Base-by-base conservation (phyloP, 2,329 filamentous ascomycete species). In the Hypoxylon sp. region DNA sequence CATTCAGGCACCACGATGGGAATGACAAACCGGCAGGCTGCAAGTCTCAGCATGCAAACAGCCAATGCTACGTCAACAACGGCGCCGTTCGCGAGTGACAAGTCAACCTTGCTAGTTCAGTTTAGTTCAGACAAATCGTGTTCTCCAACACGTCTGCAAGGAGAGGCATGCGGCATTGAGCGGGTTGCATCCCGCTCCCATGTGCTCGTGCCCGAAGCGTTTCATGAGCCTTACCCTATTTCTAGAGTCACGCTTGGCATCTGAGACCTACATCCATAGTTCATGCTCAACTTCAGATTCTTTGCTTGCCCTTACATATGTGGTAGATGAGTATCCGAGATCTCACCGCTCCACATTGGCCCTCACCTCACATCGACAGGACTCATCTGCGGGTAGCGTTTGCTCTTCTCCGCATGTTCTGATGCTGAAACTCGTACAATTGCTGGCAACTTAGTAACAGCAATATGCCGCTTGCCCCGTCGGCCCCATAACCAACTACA, bases 141-240 rank as follows among this genome's bases (percentile, higher is more conserved):
- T 60, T 29, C 54, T 32, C 57, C 46, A 51, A 62, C 32, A 52
- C 11, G 21, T 24, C 58, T 57, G 59, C 52, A 46, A 42, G 54
- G 52, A 61, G 48, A 48, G 32, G 31, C 55, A 42, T 63, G 59
- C 52, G 48, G 60, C 44, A 65, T 69, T 53, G 57, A 67, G 50
- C 51, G 60, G 64, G 64, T 67, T 58, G 53, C 67, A 69, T 58
- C 64, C 67, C 67, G 63, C 55, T 21, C 67, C 67, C 67, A 64
- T 67, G 64, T 67, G 67, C 60, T 63, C 52, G 60, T 64, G 48
- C 24, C 56, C 56, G 37, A 62, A 56, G 60, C 52, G 60, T 69
- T 67, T 69, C 64, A 65, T 61, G 52, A 62, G 39, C 32, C 35
- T 37, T 19, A 29, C 51, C 51, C 54, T 63, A 66, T 62, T 64